Percentiles rank a stretch among this genome's conserved stretches.
Conservation (phyloP, 2,329 filamentous ascomycete genomes). For the Ceratocystis diversiconidia region DNA sequence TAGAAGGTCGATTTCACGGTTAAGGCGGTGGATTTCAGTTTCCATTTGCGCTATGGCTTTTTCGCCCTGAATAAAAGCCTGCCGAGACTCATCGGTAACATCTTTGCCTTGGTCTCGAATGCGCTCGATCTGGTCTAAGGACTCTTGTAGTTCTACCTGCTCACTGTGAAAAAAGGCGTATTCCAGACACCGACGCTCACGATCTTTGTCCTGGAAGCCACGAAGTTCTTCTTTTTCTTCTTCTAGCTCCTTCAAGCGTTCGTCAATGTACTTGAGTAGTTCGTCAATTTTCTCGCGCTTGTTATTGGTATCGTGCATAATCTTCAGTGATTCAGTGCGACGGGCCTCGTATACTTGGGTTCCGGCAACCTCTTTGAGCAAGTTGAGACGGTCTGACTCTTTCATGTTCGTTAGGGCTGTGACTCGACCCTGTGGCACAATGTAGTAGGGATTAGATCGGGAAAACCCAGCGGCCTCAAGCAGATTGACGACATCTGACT, state of each 20-base stretch:
- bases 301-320: constrained; percentile 92
- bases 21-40: constrained; percentile 61
- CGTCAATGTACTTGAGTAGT: constrained; percentile 78
- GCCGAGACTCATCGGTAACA: constrained; percentile 65
- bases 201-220: constrained; percentile 87
- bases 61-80: constrained; percentile 64
- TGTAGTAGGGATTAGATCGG: constrained; percentile 95
- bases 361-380: constrained; percentile 95
- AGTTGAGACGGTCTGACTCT: constrained; percentile 72
- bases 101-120: constrained; percentile 70
- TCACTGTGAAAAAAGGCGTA: constrained; percentile 90
- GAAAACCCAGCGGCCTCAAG: constrained; percentile 95
- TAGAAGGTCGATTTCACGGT: constrained; percentile 70
- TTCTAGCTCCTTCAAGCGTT: constrained; percentile 75
- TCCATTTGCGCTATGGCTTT: constrained; percentile 65
- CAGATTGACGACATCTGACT: constrained; percentile 85
- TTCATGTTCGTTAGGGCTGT: constrained; percentile 98
- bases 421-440: constrained; percentile 92
- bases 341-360: constrained; percentile 94
- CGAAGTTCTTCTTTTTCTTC: constrained; percentile 94
- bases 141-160: constrained; percentile 61
- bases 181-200: constrained; percentile 78
- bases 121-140: constrained; percentile 71
- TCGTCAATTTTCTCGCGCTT: constrained; percentile 93
- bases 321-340: constrained; percentile 81